Percentiles rank a stretch among this genome's conserved stretches.
phyloP scores from a whole-genome alignment of 2,329 filamentous ascomycete genomes.

The Parascedosporium putredinis region DNA sequence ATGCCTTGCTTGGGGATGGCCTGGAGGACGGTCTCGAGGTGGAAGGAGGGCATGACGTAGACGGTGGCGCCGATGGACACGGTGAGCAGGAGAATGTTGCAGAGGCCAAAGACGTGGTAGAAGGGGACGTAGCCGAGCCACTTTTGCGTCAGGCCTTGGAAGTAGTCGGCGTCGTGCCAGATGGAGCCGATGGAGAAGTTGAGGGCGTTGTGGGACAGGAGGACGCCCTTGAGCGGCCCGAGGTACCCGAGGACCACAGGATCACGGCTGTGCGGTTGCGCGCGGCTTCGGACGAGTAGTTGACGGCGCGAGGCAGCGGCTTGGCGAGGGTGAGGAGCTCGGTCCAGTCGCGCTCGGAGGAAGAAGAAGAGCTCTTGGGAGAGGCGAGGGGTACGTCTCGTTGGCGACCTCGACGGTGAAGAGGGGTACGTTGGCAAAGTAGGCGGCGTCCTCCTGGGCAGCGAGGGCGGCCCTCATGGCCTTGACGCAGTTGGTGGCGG shows the following conservation, averaged over 20 bases:
- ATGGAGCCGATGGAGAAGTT: constrained; percentile 44
- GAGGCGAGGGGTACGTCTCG: constrained; percentile 20
- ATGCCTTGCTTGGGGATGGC: constrained; percentile 52
- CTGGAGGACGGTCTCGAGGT: constrained; percentile 54
- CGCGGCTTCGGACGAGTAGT: constrained; percentile 34
- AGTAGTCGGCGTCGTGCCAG: constrained; percentile 38
- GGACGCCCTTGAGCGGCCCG: constrained; percentile 64
- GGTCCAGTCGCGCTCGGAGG: constrained; percentile 43
- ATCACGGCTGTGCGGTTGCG: constrained; percentile 50
- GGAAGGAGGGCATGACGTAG: constrained; percentile 62
- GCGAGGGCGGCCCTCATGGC: constrained; percentile 24
- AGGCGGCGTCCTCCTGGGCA: constrained; percentile 21
- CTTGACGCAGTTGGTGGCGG: constrained; percentile 19
- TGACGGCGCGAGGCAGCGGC: constrained; percentile 32
- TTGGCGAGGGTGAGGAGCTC: constrained; percentile 40
- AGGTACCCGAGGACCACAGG: constrained; percentile 49
- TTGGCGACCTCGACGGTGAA: constrained; percentile 39
- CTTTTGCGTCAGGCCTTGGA: constrained; percentile 27
- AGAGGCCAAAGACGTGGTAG: constrained; percentile 53
- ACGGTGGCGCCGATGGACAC: constrained; percentile 42
- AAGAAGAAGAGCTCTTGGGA: neutral
- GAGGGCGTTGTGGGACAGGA: constrained; percentile 58
- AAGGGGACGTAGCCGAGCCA: constrained; percentile 59
- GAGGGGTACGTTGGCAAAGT: constrained; percentile 38
- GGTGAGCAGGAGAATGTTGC: constrained; percentile 48